Percentiles rank a stretch among this genome's conserved stretches.
Conservation (phyloP, 129 eudicot genomes). For the Artemisia tridentata region DNA sequence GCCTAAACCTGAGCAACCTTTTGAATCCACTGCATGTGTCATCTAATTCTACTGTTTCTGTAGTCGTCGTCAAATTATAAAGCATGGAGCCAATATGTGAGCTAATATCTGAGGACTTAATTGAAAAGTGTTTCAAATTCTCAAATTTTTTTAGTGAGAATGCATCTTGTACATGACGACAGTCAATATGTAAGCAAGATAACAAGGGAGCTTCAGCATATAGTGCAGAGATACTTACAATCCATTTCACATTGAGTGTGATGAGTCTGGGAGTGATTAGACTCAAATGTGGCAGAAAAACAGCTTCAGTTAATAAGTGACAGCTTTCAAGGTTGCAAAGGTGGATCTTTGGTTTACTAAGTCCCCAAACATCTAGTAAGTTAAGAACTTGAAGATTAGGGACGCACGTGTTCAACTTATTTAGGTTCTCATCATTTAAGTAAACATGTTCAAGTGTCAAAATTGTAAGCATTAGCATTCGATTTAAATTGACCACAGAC, state of each 20-base stretch:
- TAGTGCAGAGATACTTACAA: too few species aligned
- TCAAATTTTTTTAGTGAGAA: too few species aligned
- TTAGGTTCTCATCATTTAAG: constrained; percentile 59
- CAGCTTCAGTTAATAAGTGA: too few species aligned
- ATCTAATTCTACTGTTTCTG: not conserved
- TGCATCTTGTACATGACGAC: too few species aligned
- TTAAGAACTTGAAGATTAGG: constrained; percentile 13
- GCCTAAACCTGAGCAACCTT: not conserved
- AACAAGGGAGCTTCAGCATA: too few species aligned
- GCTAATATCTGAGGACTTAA: too few species aligned
- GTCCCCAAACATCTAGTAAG: not conserved
- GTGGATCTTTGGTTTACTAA: not conserved
- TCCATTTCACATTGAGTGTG: too few species aligned
- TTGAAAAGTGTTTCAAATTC: too few species aligned
- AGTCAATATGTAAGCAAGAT: too few species aligned
- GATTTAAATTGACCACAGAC: constrained; percentile 50
- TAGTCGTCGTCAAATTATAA: not conserved
- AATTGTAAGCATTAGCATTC: constrained; percentile 49
- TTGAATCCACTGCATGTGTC: not conserved
- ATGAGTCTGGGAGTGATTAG: too few species aligned
- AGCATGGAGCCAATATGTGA: not conserved
- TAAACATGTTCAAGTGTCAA: constrained; percentile 62
- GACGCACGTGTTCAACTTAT: constrained; percentile 18
- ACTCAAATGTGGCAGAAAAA: too few species aligned
- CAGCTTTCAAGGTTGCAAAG: too few species aligned